Conservation (phyloP, 208 protist genomes). For the Vickermania ingenoplastis region DNA sequence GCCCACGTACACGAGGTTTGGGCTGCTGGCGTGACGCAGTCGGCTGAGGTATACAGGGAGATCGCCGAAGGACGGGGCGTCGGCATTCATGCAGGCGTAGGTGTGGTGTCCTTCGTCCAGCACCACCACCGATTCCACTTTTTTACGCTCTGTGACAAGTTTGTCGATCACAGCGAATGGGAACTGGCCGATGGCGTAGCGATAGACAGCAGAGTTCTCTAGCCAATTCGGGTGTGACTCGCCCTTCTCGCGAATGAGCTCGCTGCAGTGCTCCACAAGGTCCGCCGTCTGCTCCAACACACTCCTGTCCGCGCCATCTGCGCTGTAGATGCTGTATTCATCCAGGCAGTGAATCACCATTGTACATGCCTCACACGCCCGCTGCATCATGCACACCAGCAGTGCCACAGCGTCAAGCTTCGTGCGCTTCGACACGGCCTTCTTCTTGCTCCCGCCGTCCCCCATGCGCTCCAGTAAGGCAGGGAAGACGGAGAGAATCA, state of each 20-base stretch:
- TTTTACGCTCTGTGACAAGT: constrained; percentile 37
- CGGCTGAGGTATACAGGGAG: constrained; percentile 67
- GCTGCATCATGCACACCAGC: constrained; percentile 81
- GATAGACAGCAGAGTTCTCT: not conserved
- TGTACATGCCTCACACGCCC: constrained; percentile 77
- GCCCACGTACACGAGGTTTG: constrained; percentile 82
- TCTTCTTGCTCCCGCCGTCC: constrained; percentile 6
- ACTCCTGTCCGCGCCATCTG: constrained; percentile 4
- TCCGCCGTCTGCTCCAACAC: constrained; percentile 15
- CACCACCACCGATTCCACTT: constrained; percentile 59
- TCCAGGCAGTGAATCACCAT: constrained; percentile 41
- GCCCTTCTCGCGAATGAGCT: not conserved
- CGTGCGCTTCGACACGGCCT: constrained; percentile 32
- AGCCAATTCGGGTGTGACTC: not conserved
- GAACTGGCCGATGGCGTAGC: constrained; percentile 22
- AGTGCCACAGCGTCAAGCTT: constrained; percentile 66
- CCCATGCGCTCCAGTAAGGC: constrained; percentile 19
- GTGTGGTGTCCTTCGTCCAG: constrained; percentile 64
- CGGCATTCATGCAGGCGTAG: constrained; percentile 50
- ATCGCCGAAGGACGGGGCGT: constrained; percentile 63
- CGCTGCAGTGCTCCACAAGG: not conserved
- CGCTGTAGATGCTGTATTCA: constrained; percentile 12
- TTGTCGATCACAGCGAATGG: constrained; percentile 71
- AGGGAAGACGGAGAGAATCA: constrained; percentile 57
- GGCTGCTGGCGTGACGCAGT: constrained; percentile 79